Percentiles rank a stretch among this genome's conserved stretches.
Evolutionary conservation across 1,284 basidiomycete genomes (phyloP).

Genomic region (Fomes fomentarius): DNA sequence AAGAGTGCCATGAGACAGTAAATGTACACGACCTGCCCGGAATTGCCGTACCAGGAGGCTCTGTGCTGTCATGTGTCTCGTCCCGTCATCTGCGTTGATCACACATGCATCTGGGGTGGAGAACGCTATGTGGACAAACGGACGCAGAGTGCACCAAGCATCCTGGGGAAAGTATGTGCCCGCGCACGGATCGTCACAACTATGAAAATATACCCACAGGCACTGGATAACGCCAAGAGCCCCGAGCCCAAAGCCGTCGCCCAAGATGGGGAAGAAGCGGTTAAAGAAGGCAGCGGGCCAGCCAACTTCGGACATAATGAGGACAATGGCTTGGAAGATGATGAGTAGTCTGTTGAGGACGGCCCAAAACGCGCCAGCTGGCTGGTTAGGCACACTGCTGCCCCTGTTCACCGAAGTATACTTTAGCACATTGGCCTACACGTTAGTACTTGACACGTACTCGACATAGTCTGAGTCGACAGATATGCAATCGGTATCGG

Average conservation of each 20-base stretch:
- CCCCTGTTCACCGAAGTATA: constrained; percentile 46
- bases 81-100: no score
- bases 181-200: no score
- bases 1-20: background rate
- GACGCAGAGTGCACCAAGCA: no score
- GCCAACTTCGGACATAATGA: constrained; percentile 80
- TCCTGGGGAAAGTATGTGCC: no score
- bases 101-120: no score
- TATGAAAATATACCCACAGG: constrained; percentile 37
- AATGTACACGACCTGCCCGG: no score
- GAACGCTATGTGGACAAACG: no score
- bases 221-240: constrained; percentile 84
- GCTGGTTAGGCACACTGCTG: constrained; percentile 88
- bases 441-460: constrained; percentile 43
- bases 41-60: no score
- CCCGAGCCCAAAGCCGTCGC: constrained; percentile 80
- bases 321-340: constrained; percentile 77
- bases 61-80: no score
- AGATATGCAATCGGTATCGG: constrained; percentile 35
- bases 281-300: constrained; percentile 80
- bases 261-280: constrained; percentile 83
- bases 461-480: constrained; percentile 78
- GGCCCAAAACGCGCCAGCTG: constrained; percentile 88
- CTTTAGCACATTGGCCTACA: background rate
- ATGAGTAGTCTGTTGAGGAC: constrained; percentile 84